Evolutionary conservation across 768 basidiomycete species (phyloP), one percentile per base, ranked within the genome.

Genomic region (Suillus plorans): DNA sequence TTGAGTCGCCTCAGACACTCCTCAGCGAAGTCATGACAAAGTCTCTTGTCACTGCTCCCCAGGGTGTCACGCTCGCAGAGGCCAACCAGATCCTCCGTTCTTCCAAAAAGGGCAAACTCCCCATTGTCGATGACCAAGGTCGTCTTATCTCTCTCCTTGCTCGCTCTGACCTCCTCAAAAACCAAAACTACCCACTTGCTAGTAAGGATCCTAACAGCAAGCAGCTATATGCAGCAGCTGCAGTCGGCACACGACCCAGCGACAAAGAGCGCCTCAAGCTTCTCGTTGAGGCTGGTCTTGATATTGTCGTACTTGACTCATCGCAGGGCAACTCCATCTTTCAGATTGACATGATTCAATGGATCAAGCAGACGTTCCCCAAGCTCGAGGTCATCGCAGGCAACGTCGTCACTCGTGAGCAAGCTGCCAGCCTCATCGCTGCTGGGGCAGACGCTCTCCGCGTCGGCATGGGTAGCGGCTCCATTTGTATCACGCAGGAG

Each of bases 401-500:
- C 47, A 99, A 99, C 75, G 96, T 99, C 66, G 97, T 99, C 68
- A 98, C 96, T 5, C 90, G 97, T 64, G 96, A 97, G 73, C 97
- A 99, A 74, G 97, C 97, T 1, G 97, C 97, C 18, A 87, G 82
- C 31, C 87, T 99, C 65, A 98, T 99, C 69, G 89, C 85, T 13
- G 96, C 95, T 3, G 97, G 97, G 50, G 97, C 96, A 3, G 97
- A 99, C 70, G 97, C 84, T n/a, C 84, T 99, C 10, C 90, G 95
- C 28, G 84, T 99, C 44, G 97, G 97, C 49, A 99, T 99, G 97
- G 97, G 97, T 44, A 93, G 91, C 10, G 97, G 97, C 12, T 97
- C 94, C 6, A 99, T 99, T 73, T 99, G 97, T 76, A 99, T 99
- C 79, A 99, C 97, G 5, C 97, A 99, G 78, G 97, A 99, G 74